Base-by-base conservation (phyloP, 768 basidiomycete genomes). In the Kwoniella europaea region DNA sequence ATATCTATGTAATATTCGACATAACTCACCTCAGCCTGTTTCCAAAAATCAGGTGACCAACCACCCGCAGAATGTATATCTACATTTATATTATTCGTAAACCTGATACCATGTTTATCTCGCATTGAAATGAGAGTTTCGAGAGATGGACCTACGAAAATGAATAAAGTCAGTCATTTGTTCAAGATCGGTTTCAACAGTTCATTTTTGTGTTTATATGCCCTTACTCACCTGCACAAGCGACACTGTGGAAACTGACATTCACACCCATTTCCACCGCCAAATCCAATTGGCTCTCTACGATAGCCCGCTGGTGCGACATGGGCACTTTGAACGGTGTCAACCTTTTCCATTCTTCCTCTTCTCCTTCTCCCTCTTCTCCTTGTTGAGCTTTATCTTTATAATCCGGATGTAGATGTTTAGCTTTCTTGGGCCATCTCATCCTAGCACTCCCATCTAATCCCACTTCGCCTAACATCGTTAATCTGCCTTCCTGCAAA, bases 391-490 rank as follows among this genome's bases (percentile, higher is more conserved):
- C 59, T 91, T 18, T 16, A 29, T 57, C 35, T 22, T 22, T 18
- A 10, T 60, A 41, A 24, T 76, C 74, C 1, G 53, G 55, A 68
- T 80, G 74, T 20, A 80, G 41, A 41, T 75, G 65, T 46, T 60
- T 69, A 2, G 78, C 80, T 5, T n/a, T 20, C 24, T 57, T 61
- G 1, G 80, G 80, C 80, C 78, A 81, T 29, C 76, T 63, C 53
- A 81, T 57, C 57, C 78, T 69, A 1, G 78, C 78, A 16, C 86
- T 85, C 27, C 91, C 89, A 84, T 99, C 96, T 46, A 99, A 84
- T 2, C 96, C 96, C 6, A 98, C 90, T 84, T 99, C 96, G 52
- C 96, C 96, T 1, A 99, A 85, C 89, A 97, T 91, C 12, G 92
- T 90, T 52, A 85, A 79, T 2, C 69, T 65, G 2, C 79, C 79